Conservation (phyloP, 352 stramenopile genomes). For the Peronospora destructor region DNA sequence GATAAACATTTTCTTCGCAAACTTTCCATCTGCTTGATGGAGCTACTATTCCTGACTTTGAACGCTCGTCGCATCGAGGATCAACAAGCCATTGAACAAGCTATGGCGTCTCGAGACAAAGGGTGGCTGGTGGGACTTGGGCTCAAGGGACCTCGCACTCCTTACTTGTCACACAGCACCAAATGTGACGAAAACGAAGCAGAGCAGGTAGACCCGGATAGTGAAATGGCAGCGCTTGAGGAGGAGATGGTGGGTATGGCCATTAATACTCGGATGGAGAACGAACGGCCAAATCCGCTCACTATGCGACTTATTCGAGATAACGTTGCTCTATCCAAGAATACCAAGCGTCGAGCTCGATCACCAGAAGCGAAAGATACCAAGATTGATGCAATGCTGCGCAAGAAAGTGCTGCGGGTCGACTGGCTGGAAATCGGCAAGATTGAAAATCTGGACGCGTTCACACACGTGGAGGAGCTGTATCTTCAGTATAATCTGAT, state of each 20-base stretch:
- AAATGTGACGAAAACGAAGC: conserved; percentile 9
- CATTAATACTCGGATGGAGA: conserved; percentile 26
- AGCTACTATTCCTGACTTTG: conserved; percentile 36
- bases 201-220: conserved; percentile 37
- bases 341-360: conserved; percentile 6
- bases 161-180: conserved; percentile 2
- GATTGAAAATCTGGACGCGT: conserved; percentile 74
- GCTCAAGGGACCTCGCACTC: conserved; percentile 9
- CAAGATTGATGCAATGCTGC: conserved; percentile 40
- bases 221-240: conserved; percentile 54
- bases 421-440: conserved; percentile 66
- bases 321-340: conserved; percentile 14
- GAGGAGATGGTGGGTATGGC: conserved; percentile 37
- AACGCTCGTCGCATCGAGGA: conserved; percentile 27
- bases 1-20: conserved; percentile 8
- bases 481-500: conserved; percentile 78
- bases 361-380: conserved; percentile 16
- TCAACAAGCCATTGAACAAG: conserved; percentile 24
- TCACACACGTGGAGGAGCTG: conserved; percentile 64
- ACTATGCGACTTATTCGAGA: conserved; percentile 70
- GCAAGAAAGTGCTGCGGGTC: conserved; percentile 51
- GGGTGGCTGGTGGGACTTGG: conserved; percentile 28
- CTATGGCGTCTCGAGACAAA: conserved; percentile 30
- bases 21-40: conserved; percentile 27
- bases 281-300: conserved; percentile 35